A percentile compares a stretch with the other conserved stretches of the same genome.
phyloP scores from a whole-genome alignment of 2,329 filamentous ascomycete genomes.

The Penicillium sp. region DNA sequence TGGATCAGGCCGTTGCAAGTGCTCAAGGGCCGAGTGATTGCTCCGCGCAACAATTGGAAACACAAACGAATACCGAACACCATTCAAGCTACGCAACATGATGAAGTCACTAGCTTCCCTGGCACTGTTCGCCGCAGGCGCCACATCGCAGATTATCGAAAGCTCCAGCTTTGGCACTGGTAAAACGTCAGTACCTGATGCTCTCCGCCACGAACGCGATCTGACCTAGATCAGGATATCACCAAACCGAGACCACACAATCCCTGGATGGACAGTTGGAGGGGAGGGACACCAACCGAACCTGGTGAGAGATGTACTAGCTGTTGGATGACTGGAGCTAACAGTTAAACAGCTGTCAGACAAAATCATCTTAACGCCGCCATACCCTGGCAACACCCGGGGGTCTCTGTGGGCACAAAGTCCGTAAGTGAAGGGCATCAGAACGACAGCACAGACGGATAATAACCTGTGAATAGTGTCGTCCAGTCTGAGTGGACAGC shows the following conservation, averaged over 20 bases:
- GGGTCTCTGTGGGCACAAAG: conserved; percentile 78
- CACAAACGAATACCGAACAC: not conserved
- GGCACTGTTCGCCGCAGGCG: conserved; percentile 50
- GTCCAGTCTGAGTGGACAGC: conserved; percentile 70
- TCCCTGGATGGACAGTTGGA: conserved; percentile 58
- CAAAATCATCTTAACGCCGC: conserved; percentile 87
- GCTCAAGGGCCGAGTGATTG: conserved; percentile 4
- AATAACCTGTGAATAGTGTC: conserved; percentile 33
- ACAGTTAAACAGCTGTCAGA: conserved; percentile 66
- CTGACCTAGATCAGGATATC: conserved; percentile 58
- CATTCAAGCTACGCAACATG: conserved; percentile 22
- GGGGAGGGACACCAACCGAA: conserved; percentile 59
- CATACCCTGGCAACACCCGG: conserved; percentile 80
- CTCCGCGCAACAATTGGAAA: not conserved
- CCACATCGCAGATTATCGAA: conserved; percentile 67
- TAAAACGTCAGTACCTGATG: conserved; percentile 52
- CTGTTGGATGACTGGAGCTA: conserved; percentile 2
- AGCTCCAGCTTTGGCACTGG: conserved; percentile 77
- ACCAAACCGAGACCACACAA: conserved; percentile 43
- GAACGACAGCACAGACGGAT: not conserved
- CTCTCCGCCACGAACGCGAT: not conserved
- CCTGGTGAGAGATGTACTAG: conserved; percentile 39
- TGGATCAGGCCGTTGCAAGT: conserved; percentile 11
- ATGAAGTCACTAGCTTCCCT: conserved; percentile 46
- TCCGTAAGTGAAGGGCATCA: conserved; percentile 35